phyloP scores from a whole-genome alignment of 2,329 filamentous ascomycete species.

The Ophiocordyceps unilateralis region DNA sequence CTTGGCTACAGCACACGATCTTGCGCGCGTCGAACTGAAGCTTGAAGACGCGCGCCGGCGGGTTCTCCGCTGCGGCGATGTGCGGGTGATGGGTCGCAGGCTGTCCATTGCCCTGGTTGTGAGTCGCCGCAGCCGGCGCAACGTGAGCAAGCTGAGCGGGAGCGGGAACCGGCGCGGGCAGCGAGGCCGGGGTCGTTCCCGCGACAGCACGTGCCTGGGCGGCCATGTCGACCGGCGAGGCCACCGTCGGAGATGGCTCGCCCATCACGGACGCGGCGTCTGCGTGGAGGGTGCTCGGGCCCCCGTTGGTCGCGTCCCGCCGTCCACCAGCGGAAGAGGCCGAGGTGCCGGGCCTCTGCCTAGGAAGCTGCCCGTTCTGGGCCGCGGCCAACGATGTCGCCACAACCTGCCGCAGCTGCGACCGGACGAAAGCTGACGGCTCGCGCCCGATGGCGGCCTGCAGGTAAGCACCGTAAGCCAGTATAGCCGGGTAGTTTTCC shows the following conservation, averaged over 20 bases:
- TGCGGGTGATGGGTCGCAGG: constrained; percentile 23
- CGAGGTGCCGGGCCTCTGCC: constrained; percentile 5
- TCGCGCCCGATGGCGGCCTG: constrained; percentile 34
- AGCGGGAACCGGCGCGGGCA: constrained; percentile 1
- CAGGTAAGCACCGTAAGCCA: constrained; percentile 29
- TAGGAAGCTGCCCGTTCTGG: constrained; percentile 24
- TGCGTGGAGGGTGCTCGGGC: no score
- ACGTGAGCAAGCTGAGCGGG: constrained; percentile 8
- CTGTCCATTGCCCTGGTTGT: constrained; percentile 2
- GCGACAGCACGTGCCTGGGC: no score
- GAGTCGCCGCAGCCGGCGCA: constrained; percentile 3
- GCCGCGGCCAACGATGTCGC: constrained; percentile 25
- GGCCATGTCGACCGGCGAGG: background rate
- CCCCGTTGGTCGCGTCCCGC: background rate
- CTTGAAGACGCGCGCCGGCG: constrained; percentile 62
- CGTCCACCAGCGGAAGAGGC: background rate
- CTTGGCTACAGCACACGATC: constrained; percentile 89
- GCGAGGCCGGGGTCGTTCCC: background rate
- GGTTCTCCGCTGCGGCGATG: constrained; percentile 26
- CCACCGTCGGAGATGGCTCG: background rate
- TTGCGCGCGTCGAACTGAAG: constrained; percentile 86
- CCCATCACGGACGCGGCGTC: background rate
- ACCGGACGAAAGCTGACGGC: constrained; percentile 26
- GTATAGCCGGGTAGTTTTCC: constrained; percentile 27
- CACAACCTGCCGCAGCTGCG: constrained; percentile 32